Conservation (phyloP, 495 filamentous ascomycete genomes). For the Chaetomidium leptoderma region DNA sequence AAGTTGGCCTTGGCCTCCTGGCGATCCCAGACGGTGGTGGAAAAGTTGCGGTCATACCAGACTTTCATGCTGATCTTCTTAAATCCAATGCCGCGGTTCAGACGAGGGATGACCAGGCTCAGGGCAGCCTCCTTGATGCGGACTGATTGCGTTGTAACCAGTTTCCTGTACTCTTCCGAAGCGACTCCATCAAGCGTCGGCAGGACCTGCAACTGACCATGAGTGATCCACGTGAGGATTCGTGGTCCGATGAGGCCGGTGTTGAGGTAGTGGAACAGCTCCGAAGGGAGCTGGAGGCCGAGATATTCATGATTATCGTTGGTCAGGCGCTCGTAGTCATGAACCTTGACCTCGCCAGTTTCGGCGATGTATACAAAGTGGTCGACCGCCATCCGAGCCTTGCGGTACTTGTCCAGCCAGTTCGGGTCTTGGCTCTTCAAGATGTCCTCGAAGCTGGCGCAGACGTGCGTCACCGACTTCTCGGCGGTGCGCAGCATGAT, state of each 20-base stretch:
- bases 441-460: slow-evolving; percentile 67
- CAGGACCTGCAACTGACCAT: slow-evolving; percentile 66
- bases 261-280: slow-evolving; percentile 88
- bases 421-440: slow-evolving; percentile 61
- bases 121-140: slow-evolving; percentile 70
- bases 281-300: slow-evolving; percentile 81
- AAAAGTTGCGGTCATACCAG: slow-evolving; percentile 76
- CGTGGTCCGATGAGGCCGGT: slow-evolving; percentile 74
- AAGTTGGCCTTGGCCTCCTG: slow-evolving; percentile 54
- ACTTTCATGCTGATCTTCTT: slow-evolving; percentile 70
- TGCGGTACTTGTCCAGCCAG: slow-evolving; percentile 81
- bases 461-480: slow-evolving; percentile 57
- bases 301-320: slow-evolving; percentile 83
- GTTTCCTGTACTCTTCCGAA: slow-evolving; percentile 71
- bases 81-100: slow-evolving; percentile 75
- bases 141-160: slow-evolving; percentile 67
- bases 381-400: slow-evolving; percentile 75
- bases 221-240: slow-evolving; percentile 73
- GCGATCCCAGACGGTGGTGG: slow-evolving; percentile 57
- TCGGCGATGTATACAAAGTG: slow-evolving; percentile 78
- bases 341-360: slow-evolving; percentile 67
- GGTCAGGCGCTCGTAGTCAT: slow-evolving; percentile 65
- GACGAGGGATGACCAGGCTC: slow-evolving; percentile 65
- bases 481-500: slow-evolving; percentile 65
- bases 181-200: slow-evolving; percentile 79